Percentiles rank a stretch among this genome's conserved stretches.
phyloP scores from a whole-genome alignment of 345 rosid genomes.

The Luvunga scandens region DNA sequence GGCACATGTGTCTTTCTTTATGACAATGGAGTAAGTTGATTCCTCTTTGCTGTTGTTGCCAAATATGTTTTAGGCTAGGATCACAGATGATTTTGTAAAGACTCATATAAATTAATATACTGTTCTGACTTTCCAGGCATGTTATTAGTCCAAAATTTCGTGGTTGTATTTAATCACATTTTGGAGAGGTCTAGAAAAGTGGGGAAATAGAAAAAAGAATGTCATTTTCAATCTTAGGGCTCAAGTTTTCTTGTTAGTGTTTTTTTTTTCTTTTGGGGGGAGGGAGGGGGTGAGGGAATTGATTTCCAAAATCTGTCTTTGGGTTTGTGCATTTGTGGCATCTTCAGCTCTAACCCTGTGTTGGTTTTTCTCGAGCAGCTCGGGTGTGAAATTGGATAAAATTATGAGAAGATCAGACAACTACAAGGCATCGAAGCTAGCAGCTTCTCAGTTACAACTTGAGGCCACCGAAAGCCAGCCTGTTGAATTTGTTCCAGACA shows the following conservation, averaged over 20 bases:
- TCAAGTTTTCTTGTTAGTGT: neutral
- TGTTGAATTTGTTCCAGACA: slow-evolving; percentile 51
- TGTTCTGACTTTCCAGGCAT: neutral
- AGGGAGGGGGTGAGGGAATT: too few species aligned
- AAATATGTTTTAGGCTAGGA: neutral
- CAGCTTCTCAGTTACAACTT: slow-evolving; percentile 39
- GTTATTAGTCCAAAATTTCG: neutral
- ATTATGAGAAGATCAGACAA: slow-evolving; percentile 54
- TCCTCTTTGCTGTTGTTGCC: neutral
- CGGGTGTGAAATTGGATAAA: slow-evolving; percentile 30
- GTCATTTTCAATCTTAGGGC: neutral
- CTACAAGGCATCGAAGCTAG: slow-evolving; percentile 51
- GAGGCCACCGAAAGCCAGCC: slow-evolving; percentile 43
- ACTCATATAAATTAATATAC: neutral
- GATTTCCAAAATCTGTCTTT: neutral
- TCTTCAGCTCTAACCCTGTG: neutral
- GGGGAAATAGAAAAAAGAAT: neutral
- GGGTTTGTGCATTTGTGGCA: neutral
- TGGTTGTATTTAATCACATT: neutral
- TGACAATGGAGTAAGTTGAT: too few species aligned
- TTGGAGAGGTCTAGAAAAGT: neutral
- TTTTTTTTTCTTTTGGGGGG: too few species aligned
- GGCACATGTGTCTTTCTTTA: neutral
- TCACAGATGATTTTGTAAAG: neutral
- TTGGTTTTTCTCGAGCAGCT: slow-evolving; percentile 23